A percentile compares a stretch with the other conserved stretches of the same genome.
Evolutionary conservation across 2,329 filamentous ascomycete genomes (phyloP).

Genomic region (Neospermospora avenae): DNA sequence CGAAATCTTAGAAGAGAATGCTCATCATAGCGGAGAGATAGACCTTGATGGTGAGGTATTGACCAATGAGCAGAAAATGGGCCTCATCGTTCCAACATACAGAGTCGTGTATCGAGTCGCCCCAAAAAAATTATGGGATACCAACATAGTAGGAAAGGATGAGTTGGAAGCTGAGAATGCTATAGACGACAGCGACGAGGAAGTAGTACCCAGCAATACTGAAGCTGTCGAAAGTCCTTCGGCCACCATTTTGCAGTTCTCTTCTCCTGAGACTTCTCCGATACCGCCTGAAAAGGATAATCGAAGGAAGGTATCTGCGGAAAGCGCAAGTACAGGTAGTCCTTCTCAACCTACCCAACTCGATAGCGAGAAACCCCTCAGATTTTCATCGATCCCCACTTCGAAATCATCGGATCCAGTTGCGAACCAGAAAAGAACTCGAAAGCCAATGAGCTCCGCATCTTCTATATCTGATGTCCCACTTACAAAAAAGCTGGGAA

Average conservation of each 20-base stretch:
- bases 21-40: constrained; percentile 21
- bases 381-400: constrained; percentile 7
- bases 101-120: constrained; percentile 59
- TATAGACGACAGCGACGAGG: constrained; percentile 17
- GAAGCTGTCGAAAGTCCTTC: neutral
- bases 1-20: constrained; percentile 53
- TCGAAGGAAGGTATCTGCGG: neutral
- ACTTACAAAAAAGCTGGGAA: constrained; percentile 26
- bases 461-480: constrained; percentile 26
- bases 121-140: constrained; percentile 47
- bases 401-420: constrained; percentile 21
- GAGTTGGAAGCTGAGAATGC: constrained; percentile 25
- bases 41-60: constrained; percentile 19
- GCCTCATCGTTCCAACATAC: constrained; percentile 37
- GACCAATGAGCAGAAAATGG: constrained; percentile 19
- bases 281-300: neutral
- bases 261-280: constrained; percentile 6
- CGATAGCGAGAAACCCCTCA: constrained; percentile 6
- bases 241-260: constrained; percentile 8
- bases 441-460: constrained; percentile 30
- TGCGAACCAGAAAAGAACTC: constrained; percentile 33
- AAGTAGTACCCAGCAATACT: neutral
- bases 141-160: constrained; percentile 36
- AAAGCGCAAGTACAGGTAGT: neutral
- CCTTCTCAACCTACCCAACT: neutral